Conservation (phyloP, 306 rosid genomes). For the Luffa acutangula region DNA sequence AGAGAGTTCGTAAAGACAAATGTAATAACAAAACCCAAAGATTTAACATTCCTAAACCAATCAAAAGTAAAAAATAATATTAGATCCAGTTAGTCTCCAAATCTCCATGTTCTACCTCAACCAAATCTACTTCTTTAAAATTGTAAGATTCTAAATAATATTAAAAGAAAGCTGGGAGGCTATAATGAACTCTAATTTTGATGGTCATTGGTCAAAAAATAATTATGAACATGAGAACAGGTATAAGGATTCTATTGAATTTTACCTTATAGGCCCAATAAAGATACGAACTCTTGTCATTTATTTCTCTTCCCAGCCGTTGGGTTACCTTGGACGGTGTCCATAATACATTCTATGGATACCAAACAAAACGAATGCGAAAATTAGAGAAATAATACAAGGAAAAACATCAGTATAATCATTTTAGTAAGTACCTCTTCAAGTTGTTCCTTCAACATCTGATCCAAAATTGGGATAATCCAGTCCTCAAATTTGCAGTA, state of each 20-base stretch:
- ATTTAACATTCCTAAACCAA: not conserved
- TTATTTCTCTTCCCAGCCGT: constrained; percentile 85
- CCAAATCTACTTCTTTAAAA: not conserved
- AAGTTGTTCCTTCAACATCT: constrained; percentile 74
- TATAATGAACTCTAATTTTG: not conserved
- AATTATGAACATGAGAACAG: not conserved
- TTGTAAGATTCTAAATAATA: not conserved
- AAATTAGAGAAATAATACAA: not conserved
- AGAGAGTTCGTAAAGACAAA: not conserved
- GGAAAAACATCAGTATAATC: not conserved
- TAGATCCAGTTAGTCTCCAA: not conserved
- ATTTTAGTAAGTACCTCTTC: constrained; percentile 39
- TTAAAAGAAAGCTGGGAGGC: not conserved
- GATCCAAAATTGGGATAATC: constrained; percentile 84
- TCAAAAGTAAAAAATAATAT: not conserved
- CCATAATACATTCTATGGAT: constrained; percentile 59
- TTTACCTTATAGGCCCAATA: constrained; percentile 90
- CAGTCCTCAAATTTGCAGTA: constrained; percentile 96
- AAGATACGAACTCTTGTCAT: constrained; percentile 70
- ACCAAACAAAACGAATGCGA: not conserved
- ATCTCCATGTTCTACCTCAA: not conserved
- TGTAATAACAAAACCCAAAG: not conserved
- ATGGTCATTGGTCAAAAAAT: not conserved
- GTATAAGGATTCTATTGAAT: not conserved
- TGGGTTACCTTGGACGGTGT: constrained; percentile 76